phyloP scores from a whole-genome alignment of 1,139 yeast species.

The Hyphopichia wangnamkhiaoensis region DNA sequence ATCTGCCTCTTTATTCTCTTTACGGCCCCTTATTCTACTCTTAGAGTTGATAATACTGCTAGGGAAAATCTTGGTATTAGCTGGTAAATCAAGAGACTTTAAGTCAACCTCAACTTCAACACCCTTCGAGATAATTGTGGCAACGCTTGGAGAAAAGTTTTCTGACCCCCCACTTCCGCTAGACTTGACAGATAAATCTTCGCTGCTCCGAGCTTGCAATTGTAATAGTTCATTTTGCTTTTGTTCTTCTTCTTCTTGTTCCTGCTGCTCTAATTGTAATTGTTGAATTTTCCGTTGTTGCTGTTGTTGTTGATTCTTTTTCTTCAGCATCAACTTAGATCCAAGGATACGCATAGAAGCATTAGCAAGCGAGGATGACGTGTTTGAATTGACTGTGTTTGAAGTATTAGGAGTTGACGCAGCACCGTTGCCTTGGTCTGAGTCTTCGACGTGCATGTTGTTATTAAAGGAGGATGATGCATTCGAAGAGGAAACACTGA shows the following conservation, averaged over 20 bases:
- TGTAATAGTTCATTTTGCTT: background rate
- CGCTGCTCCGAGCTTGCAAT: background rate
- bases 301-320: slow-evolving; percentile 17
- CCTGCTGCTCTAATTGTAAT: slow-evolving; percentile 1
- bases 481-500: slow-evolving; percentile 22
- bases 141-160: slow-evolving; percentile 12
- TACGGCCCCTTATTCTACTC: slow-evolving; percentile 45
- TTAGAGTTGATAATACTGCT: slow-evolving; percentile 35
- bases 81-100: slow-evolving; percentile 43
- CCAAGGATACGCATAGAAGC: slow-evolving; percentile 46
- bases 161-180: background rate
- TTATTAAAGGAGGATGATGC: slow-evolving; percentile 12
- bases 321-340: slow-evolving; percentile 34
- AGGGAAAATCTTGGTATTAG: slow-evolving; percentile 40
- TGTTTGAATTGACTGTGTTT: slow-evolving; percentile 5
- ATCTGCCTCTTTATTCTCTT: slow-evolving; percentile 50
- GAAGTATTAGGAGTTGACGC: slow-evolving; percentile 6
- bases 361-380: slow-evolving; percentile 26
- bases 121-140: slow-evolving; percentile 31
- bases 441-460: background rate
- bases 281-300: slow-evolving; percentile 1
- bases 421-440: background rate
- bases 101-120: slow-evolving; percentile 46
- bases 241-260: slow-evolving; percentile 4
- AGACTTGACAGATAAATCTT: background rate